Evolutionary conservation across 2,329 filamentous ascomycete genomes (phyloP).

Genomic region (Whalleya microplaca): DNA sequence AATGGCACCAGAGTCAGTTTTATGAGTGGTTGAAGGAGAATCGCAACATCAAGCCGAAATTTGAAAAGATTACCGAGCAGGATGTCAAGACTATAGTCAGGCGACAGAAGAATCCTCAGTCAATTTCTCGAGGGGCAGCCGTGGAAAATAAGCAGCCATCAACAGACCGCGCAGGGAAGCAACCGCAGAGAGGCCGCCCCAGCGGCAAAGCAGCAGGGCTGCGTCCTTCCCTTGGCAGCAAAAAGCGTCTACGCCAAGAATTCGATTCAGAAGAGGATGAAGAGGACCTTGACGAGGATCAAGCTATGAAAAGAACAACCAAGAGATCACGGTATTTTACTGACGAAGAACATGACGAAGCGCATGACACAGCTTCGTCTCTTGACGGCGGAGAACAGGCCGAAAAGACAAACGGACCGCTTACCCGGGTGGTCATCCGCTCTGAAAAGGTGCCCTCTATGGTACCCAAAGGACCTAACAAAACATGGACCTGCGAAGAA

Average conservation of each 20-base stretch:
- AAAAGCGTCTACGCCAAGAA: slow-evolving; percentile 49
- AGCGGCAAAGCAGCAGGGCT: slow-evolving; percentile 51
- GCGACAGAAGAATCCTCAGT: slow-evolving; percentile 30
- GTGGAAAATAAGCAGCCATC: slow-evolving; percentile 23
- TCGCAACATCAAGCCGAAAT: slow-evolving; percentile 30
- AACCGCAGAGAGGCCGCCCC: slow-evolving; percentile 39
- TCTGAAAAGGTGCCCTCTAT: slow-evolving; percentile 55
- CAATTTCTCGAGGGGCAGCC: slow-evolving; percentile 17
- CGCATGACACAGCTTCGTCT: slow-evolving; percentile 20
- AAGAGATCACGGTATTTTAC: slow-evolving; percentile 31
- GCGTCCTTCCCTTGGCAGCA: slow-evolving; percentile 45
- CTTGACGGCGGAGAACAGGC: slow-evolving; percentile 37
- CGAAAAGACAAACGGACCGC: slow-evolving; percentile 17
- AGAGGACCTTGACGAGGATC: slow-evolving; percentile 39
- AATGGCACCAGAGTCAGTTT: slow-evolving; percentile 38
- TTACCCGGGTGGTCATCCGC: slow-evolving; percentile 46
- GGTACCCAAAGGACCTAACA: slow-evolving; percentile 57
- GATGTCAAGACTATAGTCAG: slow-evolving; percentile 29
- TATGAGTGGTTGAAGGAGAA: slow-evolving; percentile 37
- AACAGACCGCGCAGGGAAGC: slow-evolving; percentile 27
- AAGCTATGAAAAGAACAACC: slow-evolving; percentile 30
- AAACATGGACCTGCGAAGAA: slow-evolving; percentile 69
- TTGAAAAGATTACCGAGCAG: slow-evolving; percentile 32
- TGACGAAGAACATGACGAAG: slow-evolving; percentile 28
- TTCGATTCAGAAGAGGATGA: slow-evolving; percentile 41